These are phyloP conservation scores for Aspergillus steynii DNA, from an alignment of 495 filamentous ascomycete genomes.

Conservation along the genomic window DNA sequence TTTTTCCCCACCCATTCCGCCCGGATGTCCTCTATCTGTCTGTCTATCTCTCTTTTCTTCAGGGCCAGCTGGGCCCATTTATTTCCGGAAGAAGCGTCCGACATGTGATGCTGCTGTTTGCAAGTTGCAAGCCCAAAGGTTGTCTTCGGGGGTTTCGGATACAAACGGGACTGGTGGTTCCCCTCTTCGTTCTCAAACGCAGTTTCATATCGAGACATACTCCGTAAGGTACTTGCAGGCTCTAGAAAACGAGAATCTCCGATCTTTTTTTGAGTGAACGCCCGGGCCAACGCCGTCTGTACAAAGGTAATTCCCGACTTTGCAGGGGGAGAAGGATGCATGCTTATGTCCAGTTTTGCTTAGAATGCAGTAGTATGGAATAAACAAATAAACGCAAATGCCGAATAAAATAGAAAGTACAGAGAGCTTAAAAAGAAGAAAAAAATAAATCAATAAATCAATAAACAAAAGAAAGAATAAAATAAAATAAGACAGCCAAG, in stretches of 20 bases:
- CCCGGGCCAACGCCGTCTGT: background rate
- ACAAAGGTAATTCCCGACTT: background rate
- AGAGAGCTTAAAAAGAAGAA: background rate
- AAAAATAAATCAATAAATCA: conserved; percentile 5
- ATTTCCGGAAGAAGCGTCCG: background rate
- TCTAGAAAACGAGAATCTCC: background rate
- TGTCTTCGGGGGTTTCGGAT: background rate
- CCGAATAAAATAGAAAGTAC: background rate
- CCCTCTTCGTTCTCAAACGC: background rate
- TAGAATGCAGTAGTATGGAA: background rate
- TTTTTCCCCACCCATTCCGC: background rate
- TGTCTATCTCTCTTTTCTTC: background rate
- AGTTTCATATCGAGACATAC: background rate
- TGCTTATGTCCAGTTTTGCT: background rate
- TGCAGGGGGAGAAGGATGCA: background rate
- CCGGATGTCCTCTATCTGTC: background rate
- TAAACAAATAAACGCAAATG: background rate
- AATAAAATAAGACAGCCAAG: conserved; percentile 19
- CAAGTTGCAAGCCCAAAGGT: no score
- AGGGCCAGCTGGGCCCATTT: background rate
- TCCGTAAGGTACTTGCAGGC: background rate
- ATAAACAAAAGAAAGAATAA: conserved; percentile 21
- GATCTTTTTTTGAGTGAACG: background rate
- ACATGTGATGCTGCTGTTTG: background rate
- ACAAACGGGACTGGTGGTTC: background rate